phyloP scores from a whole-genome alignment of 768 basidiomycete genomes.

The Psilocybe azurescens region DNA sequence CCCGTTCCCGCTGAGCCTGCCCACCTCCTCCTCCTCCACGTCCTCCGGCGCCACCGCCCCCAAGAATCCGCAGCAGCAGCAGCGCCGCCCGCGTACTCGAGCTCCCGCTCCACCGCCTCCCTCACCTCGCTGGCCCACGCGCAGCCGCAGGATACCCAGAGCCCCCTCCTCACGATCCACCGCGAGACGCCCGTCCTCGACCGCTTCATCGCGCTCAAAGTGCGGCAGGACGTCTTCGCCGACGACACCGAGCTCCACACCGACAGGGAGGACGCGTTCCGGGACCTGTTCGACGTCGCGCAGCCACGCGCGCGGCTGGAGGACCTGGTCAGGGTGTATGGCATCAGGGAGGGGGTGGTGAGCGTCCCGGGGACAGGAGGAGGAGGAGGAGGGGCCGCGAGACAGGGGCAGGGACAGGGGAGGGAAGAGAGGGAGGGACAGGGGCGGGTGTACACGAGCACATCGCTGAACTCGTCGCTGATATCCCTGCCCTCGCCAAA shows the following conservation, averaged over 20 bases:
- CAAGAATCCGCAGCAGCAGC: constrained; percentile 19
- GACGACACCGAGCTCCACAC: constrained; percentile 80
- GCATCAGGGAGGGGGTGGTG: constrained; percentile 45
- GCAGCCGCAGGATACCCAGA: constrained; percentile 8
- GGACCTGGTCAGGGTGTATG: constrained; percentile 64
- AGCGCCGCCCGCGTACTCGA: constrained; percentile 22
- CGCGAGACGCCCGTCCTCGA: constrained; percentile 80
- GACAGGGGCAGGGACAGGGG: not conserved
- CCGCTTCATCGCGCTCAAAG: constrained; percentile 80
- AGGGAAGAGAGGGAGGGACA: not conserved
- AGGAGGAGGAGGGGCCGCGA: not conserved
- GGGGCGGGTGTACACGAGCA: not conserved
- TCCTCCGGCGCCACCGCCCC: constrained; percentile 15
- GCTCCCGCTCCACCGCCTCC: constrained; percentile 20
- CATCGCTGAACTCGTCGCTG: not conserved
- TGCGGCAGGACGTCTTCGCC: constrained; percentile 77
- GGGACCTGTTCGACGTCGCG: constrained; percentile 77
- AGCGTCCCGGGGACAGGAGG: constrained; percentile 25
- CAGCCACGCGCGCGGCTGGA: constrained; percentile 81
- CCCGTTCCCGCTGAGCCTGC: constrained; percentile 63
- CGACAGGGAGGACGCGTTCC: constrained; percentile 76
- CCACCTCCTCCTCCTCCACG: constrained; percentile 20
- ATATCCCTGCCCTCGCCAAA: not conserved
- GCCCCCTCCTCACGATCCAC: constrained; percentile 53
- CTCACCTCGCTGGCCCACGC: constrained; percentile 24